A percentile compares a stretch with the other conserved stretches of the same genome.
Evolutionary conservation across 2,329 filamentous ascomycete genomes (phyloP).

Genomic region (Penicillium carneum): DNA sequence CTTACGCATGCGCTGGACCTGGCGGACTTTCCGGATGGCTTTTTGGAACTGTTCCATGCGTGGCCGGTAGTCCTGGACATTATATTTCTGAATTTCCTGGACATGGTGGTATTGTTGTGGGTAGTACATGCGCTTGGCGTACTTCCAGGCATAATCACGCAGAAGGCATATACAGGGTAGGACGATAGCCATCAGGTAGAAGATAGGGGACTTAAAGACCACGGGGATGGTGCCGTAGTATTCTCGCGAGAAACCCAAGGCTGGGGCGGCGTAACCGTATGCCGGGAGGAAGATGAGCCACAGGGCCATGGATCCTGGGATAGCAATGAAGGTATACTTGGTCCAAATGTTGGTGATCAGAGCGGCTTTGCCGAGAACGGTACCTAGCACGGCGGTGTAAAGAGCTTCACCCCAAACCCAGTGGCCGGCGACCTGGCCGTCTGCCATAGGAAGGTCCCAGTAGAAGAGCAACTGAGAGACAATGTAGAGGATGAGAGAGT

Average conservation of each 20-base stretch:
- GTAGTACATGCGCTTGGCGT: slow-evolving; percentile 94
- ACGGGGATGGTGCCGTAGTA: slow-evolving; percentile 83
- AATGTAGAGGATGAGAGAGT: slow-evolving; percentile 91
- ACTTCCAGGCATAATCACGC: slow-evolving; percentile 95
- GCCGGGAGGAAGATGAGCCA: slow-evolving; percentile 90
- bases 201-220: slow-evolving; percentile 80
- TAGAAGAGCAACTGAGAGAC: slow-evolving; percentile 81
- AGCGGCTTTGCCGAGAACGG: slow-evolving; percentile 91
- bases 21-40: slow-evolving; percentile 95
- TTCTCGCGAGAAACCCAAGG: slow-evolving; percentile 79
- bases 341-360: slow-evolving; percentile 98
- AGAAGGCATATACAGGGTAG: slow-evolving; percentile 82
- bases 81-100: slow-evolving; percentile 99
- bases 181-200: slow-evolving; percentile 88
- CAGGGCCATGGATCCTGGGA: slow-evolving; percentile 88
- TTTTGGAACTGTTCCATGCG: slow-evolving; percentile 99
- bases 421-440: slow-evolving; percentile 85
- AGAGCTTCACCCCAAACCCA: slow-evolving; percentile 98
- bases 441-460: slow-evolving; percentile 76
- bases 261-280: slow-evolving; percentile 86
- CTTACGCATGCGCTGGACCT: slow-evolving; percentile 99
- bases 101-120: slow-evolving; percentile 97
- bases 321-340: slow-evolving; percentile 94
- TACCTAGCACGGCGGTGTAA: slow-evolving; percentile 91
- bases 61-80: slow-evolving; percentile 97